These are phyloP conservation scores for Paraurostyla sp. DNA, from an alignment of 73 alveolate genomes.

Conservation along the genomic window DNA sequence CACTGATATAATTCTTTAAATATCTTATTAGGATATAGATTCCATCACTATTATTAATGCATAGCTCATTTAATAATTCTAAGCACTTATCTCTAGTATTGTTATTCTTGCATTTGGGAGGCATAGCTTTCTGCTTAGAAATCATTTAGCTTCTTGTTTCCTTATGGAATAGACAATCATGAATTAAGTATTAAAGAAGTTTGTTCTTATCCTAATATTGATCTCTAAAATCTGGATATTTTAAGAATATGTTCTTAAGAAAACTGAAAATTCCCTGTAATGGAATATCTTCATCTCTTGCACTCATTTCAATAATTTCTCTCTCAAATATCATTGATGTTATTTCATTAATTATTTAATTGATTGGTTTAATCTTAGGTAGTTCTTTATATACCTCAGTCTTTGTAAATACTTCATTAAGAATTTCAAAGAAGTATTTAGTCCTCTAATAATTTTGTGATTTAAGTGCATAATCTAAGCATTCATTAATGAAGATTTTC, in stretches of 20 bases:
- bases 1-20: conserved; percentile 58
- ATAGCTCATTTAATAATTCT: conserved; percentile 51
- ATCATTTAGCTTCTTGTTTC: conserved; percentile 14
- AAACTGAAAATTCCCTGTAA: conserved; percentile 43
- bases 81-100: conserved; percentile 63
- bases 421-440: conserved; percentile 20
- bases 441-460: not conserved
- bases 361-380: not conserved
- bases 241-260: conserved; percentile 44
- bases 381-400: conserved; percentile 37
- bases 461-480: conserved; percentile 39
- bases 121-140: conserved; percentile 29
- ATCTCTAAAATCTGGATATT: conserved; percentile 63
- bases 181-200: conserved; percentile 42
- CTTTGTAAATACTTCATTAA: not conserved
- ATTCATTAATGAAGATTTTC: conserved; percentile 33
- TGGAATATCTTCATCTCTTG: conserved; percentile 42
- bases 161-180: conserved; percentile 67
- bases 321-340: conserved; percentile 32
- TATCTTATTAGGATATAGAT: conserved; percentile 39
- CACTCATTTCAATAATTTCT: conserved; percentile 43
- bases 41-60: conserved; percentile 4
- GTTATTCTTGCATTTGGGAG: conserved; percentile 75
- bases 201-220: conserved; percentile 40
- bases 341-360: not conserved